These are phyloP conservation scores for Chalciporus sphaerocephalus DNA, from an alignment of 768 basidiomycete genomes.

Conservation along the genomic window DNA sequence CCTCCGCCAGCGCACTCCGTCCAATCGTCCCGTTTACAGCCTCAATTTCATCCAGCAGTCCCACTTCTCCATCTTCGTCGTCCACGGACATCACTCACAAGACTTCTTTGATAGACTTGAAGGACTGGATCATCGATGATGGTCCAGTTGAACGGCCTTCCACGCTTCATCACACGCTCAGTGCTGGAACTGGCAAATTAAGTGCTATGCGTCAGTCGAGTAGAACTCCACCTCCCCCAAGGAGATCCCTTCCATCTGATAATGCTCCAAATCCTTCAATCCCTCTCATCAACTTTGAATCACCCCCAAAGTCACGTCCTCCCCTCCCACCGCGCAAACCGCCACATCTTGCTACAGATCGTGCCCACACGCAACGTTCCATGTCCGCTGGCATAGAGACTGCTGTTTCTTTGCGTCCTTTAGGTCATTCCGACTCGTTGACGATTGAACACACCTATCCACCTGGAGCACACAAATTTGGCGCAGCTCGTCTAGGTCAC, in stretches of 20 bases:
- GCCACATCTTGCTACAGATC: conserved; percentile 46
- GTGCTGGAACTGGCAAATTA: conserved; percentile 6
- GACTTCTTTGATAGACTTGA: conserved; percentile 64
- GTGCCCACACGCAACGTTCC: conserved; percentile 30
- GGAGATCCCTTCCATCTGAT: conserved; percentile 5
- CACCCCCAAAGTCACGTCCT: conserved; percentile 47
- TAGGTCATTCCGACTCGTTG: conserved; percentile 43
- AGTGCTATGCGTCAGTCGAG: conserved; percentile 20
- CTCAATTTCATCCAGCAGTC: conserved; percentile 17
- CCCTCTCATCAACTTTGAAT: conserved; percentile 56
- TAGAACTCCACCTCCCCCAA: conserved; percentile 23
- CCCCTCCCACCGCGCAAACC: conserved; percentile 67
- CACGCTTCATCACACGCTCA: conserved; percentile 8
- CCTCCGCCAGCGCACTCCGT: conserved; percentile 39
- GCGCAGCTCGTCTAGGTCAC: conserved; percentile 41
- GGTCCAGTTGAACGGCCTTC: conserved; percentile 35
- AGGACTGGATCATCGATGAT: conserved; percentile 70
- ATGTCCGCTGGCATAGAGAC: conserved; percentile 14
- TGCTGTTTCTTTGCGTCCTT: conserved; percentile 23
- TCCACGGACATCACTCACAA: conserved; percentile 39
- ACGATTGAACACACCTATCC: conserved; percentile 61
- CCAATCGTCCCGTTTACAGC: conserved; percentile 39
- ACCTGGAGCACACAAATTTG: conserved; percentile 34
- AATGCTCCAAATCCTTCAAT: conserved; percentile 18
- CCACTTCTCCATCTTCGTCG: conserved; percentile 46